These are phyloP conservation scores for Carex myosuroides DNA, from an alignment of 176 grass and related monocot genomes.

Conservation along the genomic window DNA sequence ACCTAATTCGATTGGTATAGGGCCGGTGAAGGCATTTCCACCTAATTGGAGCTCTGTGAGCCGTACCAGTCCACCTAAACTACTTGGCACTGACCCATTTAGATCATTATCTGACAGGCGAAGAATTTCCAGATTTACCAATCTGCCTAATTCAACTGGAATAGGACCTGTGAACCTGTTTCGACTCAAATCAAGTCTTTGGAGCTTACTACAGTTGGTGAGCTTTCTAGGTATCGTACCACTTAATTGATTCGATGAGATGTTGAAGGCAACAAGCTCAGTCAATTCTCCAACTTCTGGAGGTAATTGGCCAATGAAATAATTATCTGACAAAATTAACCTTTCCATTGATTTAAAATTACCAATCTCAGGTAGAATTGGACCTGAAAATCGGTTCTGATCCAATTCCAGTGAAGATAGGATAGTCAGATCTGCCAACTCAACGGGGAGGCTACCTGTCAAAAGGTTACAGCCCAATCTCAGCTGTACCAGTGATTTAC, in stretches of 20 bases:
- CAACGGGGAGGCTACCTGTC: conserved; percentile 59
- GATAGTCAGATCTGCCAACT: conserved; percentile 56
- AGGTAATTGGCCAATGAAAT: conserved; percentile 71
- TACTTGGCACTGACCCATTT: conserved; percentile 70
- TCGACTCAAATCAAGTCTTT: conserved; percentile 88
- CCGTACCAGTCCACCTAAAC: conserved; percentile 58
- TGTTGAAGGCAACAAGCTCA: conserved; percentile 85
- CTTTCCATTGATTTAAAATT: conserved; percentile 75
- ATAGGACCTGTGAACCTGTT: conserved; percentile 63
- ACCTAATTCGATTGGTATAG: conserved; percentile 65
- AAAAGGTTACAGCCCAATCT: conserved; percentile 63
- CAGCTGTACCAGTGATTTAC: conserved; percentile 61
- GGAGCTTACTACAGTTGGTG: conserved; percentile 63
- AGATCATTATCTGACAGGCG: conserved; percentile 72
- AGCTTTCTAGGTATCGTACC: conserved; percentile 56
- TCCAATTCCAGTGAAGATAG: conserved; percentile 75
- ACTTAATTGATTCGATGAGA: conserved; percentile 72
- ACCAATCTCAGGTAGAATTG: conserved; percentile 57
- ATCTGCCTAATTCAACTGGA: conserved; percentile 56
- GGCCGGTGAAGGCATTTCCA: conserved; percentile 61
- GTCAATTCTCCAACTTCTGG: conserved; percentile 57
- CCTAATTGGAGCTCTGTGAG: conserved; percentile 93
- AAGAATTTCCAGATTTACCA: conserved; percentile 79
- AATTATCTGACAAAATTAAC: conserved; percentile 73
- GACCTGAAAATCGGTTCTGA: conserved; percentile 86